phyloP scores from a whole-genome alignment of 257 asterid genomes.

The Buddleja alternifolia region DNA sequence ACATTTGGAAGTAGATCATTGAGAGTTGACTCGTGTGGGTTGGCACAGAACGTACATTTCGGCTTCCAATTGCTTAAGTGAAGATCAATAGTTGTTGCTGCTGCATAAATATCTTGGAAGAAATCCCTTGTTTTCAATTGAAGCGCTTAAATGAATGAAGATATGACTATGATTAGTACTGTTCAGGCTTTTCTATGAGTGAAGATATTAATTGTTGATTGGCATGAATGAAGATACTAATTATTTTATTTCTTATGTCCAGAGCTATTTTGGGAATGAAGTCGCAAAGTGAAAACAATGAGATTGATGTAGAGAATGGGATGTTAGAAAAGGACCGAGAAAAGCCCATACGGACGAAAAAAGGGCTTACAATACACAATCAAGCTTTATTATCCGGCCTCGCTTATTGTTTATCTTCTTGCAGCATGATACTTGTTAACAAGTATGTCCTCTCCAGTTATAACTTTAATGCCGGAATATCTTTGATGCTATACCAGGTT shows the following conservation, averaged over 20 bases:
- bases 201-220: background rate
- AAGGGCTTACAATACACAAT: conserved; percentile 46
- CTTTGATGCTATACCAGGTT: conserved; percentile 97
- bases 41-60: too few relatives aligned
- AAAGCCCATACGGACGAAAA: conserved; percentile 46
- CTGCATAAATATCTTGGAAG: background rate
- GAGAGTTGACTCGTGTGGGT: too few relatives aligned
- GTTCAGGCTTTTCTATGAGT: too few relatives aligned
- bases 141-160: conserved; percentile 15
- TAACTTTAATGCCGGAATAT: conserved; percentile 85
- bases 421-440: conserved; percentile 91
- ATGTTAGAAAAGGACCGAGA: conserved; percentile 54
- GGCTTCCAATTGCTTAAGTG: conserved; percentile 14
- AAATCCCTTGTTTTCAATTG: background rate
- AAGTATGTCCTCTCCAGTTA: conserved; percentile 91
- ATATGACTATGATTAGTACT: background rate
- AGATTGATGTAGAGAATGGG: conserved; percentile 70
- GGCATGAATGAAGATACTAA: background rate
- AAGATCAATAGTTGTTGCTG: conserved; percentile 6
- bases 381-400: conserved; percentile 82
- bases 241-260: conserved; percentile 29
- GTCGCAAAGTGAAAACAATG: conserved; percentile 45
- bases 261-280: conserved; percentile 58
- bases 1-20: too few relatives aligned
- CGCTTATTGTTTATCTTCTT: conserved; percentile 84